Percentiles rank a stretch among this genome's conserved stretches.
phyloP scores from a whole-genome alignment of 805 yeast species.

The Barnettozyma pratensis region DNA sequence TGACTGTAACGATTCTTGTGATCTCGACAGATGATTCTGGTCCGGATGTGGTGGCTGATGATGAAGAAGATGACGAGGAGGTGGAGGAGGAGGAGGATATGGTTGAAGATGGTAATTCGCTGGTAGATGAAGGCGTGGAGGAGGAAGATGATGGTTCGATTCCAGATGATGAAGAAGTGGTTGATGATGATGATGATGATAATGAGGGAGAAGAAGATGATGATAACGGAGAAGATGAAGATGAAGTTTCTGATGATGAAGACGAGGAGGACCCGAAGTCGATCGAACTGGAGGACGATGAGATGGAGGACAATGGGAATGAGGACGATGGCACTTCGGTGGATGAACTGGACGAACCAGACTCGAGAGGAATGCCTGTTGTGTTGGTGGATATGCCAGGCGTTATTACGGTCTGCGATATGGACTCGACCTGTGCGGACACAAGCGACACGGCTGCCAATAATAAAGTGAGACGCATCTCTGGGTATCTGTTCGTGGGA shows the following conservation, averaged over 20 bases:
- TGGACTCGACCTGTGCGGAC: background rate
- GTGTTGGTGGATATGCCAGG: no score
- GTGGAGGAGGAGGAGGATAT: conserved; percentile 9
- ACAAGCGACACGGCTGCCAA: background rate
- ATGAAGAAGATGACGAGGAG: conserved; percentile 13
- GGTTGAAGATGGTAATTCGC: conserved; percentile 1
- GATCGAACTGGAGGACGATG: background rate
- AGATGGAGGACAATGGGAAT: background rate
- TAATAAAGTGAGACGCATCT: background rate
- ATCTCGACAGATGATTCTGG: conserved; percentile 11
- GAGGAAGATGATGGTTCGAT: conserved; percentile 5
- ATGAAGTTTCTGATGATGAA: conserved; percentile 4
- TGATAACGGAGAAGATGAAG: background rate
- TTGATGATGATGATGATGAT: conserved; percentile 6
- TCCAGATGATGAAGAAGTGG: conserved; percentile 11
- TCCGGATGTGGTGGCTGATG: conserved; percentile 17
- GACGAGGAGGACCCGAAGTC: conserved; percentile 4
- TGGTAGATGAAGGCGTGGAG: conserved; percentile 9
- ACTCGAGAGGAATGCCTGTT: no score
- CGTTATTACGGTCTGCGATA: no score
- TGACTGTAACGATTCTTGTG: conserved; percentile 25
- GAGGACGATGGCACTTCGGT: background rate
- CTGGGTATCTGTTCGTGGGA: background rate
- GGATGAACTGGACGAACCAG: no score
- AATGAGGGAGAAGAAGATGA: conserved; percentile 14